A percentile compares a stretch with the other conserved stretches of the same genome.
Evolutionary conservation across 306 rosid species (phyloP).

Genomic region (Oxytropis ochrocephala): DNA sequence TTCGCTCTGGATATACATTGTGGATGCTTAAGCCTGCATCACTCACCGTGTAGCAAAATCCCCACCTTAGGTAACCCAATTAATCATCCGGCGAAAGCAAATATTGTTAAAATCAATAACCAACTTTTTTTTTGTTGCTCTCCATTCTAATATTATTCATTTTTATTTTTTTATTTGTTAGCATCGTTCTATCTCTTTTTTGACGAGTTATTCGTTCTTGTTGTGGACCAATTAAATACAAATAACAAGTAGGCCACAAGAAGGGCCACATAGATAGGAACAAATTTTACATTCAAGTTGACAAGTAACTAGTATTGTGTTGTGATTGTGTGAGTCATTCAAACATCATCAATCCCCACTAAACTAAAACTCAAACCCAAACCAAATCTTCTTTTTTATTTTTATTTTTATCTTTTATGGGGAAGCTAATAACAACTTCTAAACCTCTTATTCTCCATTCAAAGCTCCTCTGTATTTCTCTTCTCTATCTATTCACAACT

Average conservation of each 20-base stretch:
- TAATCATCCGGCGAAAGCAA: too few species aligned
- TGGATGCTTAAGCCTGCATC: too few species aligned
- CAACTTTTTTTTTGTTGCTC: too few species aligned
- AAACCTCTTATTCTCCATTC: conserved; percentile 69
- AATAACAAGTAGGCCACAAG: too few species aligned
- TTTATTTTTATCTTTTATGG: conserved; percentile 35
- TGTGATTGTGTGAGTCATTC: background rate
- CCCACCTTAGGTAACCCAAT: too few species aligned
- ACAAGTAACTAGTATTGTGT: background rate
- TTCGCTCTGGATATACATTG: too few species aligned
- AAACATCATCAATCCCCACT: background rate
- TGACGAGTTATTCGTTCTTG: background rate
- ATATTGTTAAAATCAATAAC: too few species aligned
- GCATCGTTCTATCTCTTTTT: too few species aligned
- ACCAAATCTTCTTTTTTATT: too few species aligned
- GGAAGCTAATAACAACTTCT: conserved; percentile 38
- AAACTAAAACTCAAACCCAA: background rate
- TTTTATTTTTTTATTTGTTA: too few species aligned
- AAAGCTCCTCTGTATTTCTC: conserved; percentile 85
- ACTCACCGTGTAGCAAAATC: too few species aligned
- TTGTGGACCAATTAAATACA: background rate
- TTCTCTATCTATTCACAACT: conserved; percentile 69
- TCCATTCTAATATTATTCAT: too few species aligned
- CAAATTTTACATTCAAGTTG: background rate
- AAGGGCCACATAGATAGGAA: background rate